phyloP scores from a whole-genome alignment of 306 rosid species.

The Luffa aegyptiaca region DNA sequence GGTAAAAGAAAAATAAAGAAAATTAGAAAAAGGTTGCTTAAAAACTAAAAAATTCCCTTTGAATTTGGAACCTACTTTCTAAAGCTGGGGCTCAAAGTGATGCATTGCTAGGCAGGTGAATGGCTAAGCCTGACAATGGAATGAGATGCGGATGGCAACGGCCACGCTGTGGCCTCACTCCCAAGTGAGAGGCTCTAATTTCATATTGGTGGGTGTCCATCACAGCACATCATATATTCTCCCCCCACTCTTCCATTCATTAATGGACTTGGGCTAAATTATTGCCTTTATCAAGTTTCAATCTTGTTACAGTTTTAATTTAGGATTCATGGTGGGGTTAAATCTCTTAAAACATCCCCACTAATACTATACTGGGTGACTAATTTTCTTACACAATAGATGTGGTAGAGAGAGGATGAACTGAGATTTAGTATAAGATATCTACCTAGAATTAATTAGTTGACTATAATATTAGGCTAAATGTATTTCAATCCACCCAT shows the following conservation, averaged over 20 bases:
- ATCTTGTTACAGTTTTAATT: not conserved
- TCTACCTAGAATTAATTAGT: not conserved
- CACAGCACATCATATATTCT: conserved; percentile 1
- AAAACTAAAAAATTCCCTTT: not conserved
- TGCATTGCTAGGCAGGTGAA: not conserved
- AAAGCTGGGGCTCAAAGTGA: not conserved
- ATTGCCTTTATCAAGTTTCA: not conserved
- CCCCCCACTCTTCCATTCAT: not conserved
- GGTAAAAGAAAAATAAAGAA: not conserved
- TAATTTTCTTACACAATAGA: not conserved
- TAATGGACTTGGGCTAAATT: not conserved
- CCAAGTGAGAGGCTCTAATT: not conserved
- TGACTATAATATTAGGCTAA: not conserved
- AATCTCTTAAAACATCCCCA: not conserved
- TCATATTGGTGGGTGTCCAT: not conserved
- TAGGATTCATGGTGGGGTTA: not conserved
- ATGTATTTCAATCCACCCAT: not conserved
- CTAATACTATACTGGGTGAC: too few species aligned
- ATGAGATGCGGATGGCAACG: conserved; percentile 4
- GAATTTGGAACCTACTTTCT: not conserved
- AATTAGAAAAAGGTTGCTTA: not conserved
- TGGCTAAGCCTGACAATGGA: conserved; percentile 3
- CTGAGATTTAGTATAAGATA: not conserved
- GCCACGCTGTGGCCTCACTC: not conserved
- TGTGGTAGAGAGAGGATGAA: not conserved